phyloP scores from a whole-genome alignment of 23 red algal genomes.

The Cyanidium caldarium region DNA sequence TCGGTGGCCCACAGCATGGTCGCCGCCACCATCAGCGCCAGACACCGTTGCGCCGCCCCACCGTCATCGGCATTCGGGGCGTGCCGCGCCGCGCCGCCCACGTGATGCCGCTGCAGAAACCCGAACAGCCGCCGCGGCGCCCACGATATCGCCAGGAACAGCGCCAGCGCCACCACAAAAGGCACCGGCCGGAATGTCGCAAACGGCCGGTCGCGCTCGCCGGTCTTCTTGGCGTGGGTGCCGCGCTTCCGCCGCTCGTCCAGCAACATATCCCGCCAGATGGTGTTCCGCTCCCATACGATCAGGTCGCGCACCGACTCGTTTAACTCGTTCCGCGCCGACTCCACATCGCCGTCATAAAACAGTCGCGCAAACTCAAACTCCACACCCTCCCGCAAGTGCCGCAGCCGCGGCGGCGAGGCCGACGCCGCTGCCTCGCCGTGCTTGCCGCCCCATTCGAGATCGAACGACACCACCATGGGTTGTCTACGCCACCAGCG shows the following conservation, averaged over 20 bases:
- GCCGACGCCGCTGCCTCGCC: not conserved
- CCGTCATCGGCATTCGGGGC: conserved; percentile 17
- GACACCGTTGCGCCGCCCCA: conserved; percentile 77
- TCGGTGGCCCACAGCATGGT: conserved; percentile 72
- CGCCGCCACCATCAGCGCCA: conserved; percentile 35
- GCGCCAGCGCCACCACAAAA: conserved; percentile 15
- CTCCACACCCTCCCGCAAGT: conserved; percentile 27
- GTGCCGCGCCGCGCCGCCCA: not conserved
- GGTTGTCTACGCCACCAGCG: not conserved
- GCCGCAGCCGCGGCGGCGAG: not conserved
- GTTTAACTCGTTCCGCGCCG: conserved; percentile 39
- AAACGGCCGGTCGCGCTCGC: conserved; percentile 9
- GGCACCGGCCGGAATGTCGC: conserved; percentile 23
- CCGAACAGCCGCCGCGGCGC: conserved; percentile 5
- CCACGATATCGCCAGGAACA: conserved; percentile 19
- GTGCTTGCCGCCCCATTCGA: not conserved
- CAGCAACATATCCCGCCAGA: conserved; percentile 71
- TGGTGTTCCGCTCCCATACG: conserved; percentile 86
- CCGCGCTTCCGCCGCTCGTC: conserved; percentile 45
- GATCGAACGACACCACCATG: not conserved
- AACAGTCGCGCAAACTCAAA: conserved; percentile 51
- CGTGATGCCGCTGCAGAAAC: not conserved
- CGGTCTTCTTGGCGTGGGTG: conserved; percentile 23
- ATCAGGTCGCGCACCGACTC: conserved; percentile 70
- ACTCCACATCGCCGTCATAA: conserved; percentile 24